Base-by-base conservation (phyloP, 176 grass and related monocot species). In the Rhynchospora tenuis region DNA sequence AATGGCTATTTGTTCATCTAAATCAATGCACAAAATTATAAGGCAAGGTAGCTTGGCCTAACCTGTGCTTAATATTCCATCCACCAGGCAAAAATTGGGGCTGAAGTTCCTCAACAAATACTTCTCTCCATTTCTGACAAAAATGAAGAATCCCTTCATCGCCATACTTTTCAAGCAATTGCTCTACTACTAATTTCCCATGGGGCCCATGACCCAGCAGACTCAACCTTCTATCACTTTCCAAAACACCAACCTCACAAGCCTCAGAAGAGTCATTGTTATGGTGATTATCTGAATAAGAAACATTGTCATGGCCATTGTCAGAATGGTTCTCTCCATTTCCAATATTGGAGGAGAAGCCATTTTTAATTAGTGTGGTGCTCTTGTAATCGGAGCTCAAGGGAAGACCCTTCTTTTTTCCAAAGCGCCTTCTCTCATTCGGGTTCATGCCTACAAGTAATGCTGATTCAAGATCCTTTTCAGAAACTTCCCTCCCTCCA, bases 41-140 rank as follows among this genome's bases (percentile, higher is more conserved):
- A 43, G 20, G n/a, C n/a, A 26, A 59, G 29, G 5, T 57, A 12
- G 45, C 56, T 31, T 5, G 26, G 77, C 9, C 20, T 93, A 59
- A 95, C 96, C 96, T 95, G 82, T 95, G 96, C 20, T 91, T 93
- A 87, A 98, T 89, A 80, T 90, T 91, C 96, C 91, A 95, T 65
- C 92, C 92, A 65, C 84, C 87, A 89, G 96, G 96, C 56, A 98
- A 84, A 74, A 90, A 93, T 17, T 87, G 89, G 9, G 95, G 96
- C 83, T 93, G 84, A 79, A 95, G 72, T 47, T 84, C 79, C 79
- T 98, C 92, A 51, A 98, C 96, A 55, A 98, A 93, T 38, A 95
- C 83, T 79, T 90, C 86, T 84, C 95, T 94, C 95, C 95, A 98
- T 78, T 91, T 87, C 82, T 93, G 95, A 81, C 91, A 90, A 63